Evolutionary conservation across 495 filamentous ascomycete species (phyloP), one percentile per base, ranked within the genome.

Genomic region (Sphaerosporella brunnea): DNA sequence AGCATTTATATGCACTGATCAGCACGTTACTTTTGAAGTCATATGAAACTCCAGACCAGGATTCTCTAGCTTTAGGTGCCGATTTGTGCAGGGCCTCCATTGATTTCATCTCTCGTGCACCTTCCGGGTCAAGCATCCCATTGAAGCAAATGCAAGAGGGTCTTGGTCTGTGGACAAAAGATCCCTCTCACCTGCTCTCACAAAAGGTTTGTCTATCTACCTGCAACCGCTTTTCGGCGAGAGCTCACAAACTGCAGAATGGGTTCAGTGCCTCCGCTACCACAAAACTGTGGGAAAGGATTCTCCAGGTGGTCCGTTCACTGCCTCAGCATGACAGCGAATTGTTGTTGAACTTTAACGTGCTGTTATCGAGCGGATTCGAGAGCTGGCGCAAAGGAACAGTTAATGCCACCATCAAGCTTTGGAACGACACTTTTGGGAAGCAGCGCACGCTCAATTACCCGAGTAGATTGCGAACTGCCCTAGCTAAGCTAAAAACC

Each of bases 401-500:
- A 23, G 66, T 69, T 11, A 75, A 73, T 46, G 51, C 56, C 3
- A 71, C 75, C 23, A 59, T 80, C 20, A 64, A 65, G 4, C 65
- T 75, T 47, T 84, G 78, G 77, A 73, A 74, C 43, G 50, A 63
- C 1, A 74, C 68, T 0, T 79, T 78, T 59, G 73, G 68, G 1
- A 52, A 48, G 26, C 64, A 72, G 48, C 53, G 65, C 5, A 48
- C 45, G 5, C 42, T 74, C 5, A 55, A 64, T 30, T 75, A 72
- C 56, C 66, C 74, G 1, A 44, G 55, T 13, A 48, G 56, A n/a
- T 56, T 83, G 16, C 63, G 64, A 35, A 50, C 50, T 2, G 69
- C 68, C 9, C 54, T 84, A 24, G 62, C 63, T 23, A 66, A 62
- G 24, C 55, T 79, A 13, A 54, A 65, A 23, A 53, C 62, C 9